Conservation (phyloP, 257 asterid species). For the Salvia hispanica region DNA sequence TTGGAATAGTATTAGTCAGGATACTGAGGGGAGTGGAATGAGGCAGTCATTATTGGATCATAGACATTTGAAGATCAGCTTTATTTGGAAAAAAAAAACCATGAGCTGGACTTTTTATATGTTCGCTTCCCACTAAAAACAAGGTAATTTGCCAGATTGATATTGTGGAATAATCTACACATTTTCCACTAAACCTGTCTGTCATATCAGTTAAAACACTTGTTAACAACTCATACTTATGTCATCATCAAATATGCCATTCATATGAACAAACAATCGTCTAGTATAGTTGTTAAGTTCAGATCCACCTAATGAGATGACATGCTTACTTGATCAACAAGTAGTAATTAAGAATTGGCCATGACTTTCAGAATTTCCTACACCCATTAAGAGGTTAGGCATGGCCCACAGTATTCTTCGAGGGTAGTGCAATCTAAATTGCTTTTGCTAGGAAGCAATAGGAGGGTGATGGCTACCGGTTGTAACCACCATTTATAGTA, state of each 20-base stretch:
- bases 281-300: background rate
- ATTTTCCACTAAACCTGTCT: conserved; percentile 6
- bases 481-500: conserved; percentile 11
- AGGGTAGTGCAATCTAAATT: conserved; percentile 21
- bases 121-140: background rate
- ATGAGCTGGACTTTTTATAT: background rate
- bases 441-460: conserved; percentile 8
- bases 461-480: conserved; percentile 23
- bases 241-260: conserved; percentile 12
- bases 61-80: background rate
- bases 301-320: background rate
- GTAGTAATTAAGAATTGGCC: conserved; percentile 22
- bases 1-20: conserved; percentile 11
- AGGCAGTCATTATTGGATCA: conserved; percentile 26
- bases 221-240: background rate
- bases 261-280: background rate
- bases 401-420: conserved; percentile 6
- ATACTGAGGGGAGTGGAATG: conserved; percentile 19
- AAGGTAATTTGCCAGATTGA: conserved; percentile 7
- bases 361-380: conserved; percentile 21
- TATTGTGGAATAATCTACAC: background rate
- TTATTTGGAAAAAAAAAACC: background rate
- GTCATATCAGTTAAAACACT: conserved; percentile 4
- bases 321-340: conserved; percentile 15
- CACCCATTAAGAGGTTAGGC: background rate